These are phyloP conservation scores for Paraconiothyrium brasiliense DNA, from an alignment of 2,329 filamentous ascomycete species.

Conservation along the genomic window DNA sequence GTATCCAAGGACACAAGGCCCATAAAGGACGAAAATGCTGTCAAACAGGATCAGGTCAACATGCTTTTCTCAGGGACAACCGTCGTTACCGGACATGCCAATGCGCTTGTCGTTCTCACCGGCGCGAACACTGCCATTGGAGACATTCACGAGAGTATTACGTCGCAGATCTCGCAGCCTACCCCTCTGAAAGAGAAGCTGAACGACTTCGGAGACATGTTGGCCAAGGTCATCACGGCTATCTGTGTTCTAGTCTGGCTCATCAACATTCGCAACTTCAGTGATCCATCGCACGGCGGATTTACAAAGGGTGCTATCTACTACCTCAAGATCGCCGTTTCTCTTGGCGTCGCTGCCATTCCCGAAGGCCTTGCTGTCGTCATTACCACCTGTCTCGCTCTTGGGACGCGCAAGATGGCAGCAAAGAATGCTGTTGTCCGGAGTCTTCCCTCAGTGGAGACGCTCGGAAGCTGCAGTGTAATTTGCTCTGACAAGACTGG, in stretches of 20 bases:
- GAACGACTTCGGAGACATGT: slow-evolving; percentile 94
- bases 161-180: slow-evolving; percentile 95
- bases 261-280: slow-evolving; percentile 98
- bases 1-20: slow-evolving; percentile 81
- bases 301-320: slow-evolving; percentile 99
- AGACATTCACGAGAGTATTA: slow-evolving; percentile 98
- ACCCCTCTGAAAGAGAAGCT: slow-evolving; percentile 98
- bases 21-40: slow-evolving; percentile 81
- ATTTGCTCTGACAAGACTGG: slow-evolving; percentile 99
- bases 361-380: slow-evolving; percentile 97
- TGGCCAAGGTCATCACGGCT: slow-evolving; percentile 97
- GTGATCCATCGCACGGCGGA: slow-evolving; percentile 88
- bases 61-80: slow-evolving; percentile 99
- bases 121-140: slow-evolving; percentile 93
- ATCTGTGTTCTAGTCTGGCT: slow-evolving; percentile 98
- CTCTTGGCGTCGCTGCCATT: slow-evolving; percentile 95
- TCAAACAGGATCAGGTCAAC: slow-evolving; percentile 97
- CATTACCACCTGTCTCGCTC: slow-evolving; percentile 96
- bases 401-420: slow-evolving; percentile 98
- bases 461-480: slow-evolving; percentile 97
- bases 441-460: slow-evolving; percentile 96
- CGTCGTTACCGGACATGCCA: slow-evolving; percentile 92
- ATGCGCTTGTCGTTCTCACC: slow-evolving; percentile 88
- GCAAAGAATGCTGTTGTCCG: slow-evolving; percentile 97
- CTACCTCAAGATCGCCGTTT: slow-evolving; percentile 99